Evolutionary conservation across 192 early-diverging fungal species (phyloP), one percentile per base, ranked within the genome.

Genomic region (Linnemannia elongata): DNA sequence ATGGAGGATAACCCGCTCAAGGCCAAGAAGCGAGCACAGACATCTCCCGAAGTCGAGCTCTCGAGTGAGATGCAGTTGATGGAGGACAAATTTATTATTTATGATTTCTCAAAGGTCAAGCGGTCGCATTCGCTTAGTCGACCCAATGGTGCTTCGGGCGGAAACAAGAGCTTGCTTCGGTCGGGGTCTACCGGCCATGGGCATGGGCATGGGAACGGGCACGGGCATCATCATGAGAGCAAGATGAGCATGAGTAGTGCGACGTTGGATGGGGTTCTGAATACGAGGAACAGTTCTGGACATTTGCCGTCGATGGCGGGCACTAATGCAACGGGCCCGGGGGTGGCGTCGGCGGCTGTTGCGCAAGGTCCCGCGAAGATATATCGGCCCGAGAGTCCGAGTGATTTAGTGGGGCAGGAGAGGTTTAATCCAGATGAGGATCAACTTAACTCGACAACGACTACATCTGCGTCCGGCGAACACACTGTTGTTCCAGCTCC

Each of bases 1-100:
- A 90, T 99, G n/a, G 98, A 99, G 80, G 97, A 98, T 35, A 97
- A 98, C 72, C 98, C 97, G 2, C 93, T 99, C 27, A 94, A 96
- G 60, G 94, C 93, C 39, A 95, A 93, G 79, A 94, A 94, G 52
- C 92, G 91, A 22, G 89, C 75, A 7, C 88, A 90, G 54, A 87
- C 79, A 30, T 83, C 81, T 24, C 82, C 82, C 57, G 89, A 89
- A 17, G 88, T 81, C 24, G 89, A 90, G 66, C 88, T 91, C 72
- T 89, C 90, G 2, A 89, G 81, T 36, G 93, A 94, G 75, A 93
- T 95, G 93, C 92, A 91, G 57, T 73, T 93, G 66, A 96, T 97
- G 95, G 95, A 96, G 66, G 94, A 94, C 66, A 94, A 94, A 75
- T 97, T 96, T 72, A 89, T 90, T 22, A 84, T 92, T 6, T 97